Evolutionary conservation across 225 moss, liverwort and hornwort genomes (phyloP).

Genomic region (Thuidium tamariscinum): DNA sequence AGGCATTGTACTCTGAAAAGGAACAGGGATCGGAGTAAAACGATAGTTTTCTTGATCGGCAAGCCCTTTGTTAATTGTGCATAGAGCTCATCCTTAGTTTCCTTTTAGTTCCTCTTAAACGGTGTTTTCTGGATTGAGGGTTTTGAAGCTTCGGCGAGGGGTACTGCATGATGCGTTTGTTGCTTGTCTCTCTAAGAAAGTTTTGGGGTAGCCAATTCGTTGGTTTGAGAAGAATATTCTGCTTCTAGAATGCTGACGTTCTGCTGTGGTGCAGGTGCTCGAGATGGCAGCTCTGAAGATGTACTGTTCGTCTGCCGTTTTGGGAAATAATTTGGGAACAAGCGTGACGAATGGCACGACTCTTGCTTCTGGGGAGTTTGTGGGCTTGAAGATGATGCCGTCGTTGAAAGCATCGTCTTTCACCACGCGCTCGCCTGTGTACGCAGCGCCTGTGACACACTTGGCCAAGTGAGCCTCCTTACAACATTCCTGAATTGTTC

Average conservation of each 20-base stretch:
- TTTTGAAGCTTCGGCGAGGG: background rate
- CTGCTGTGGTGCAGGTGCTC: background rate
- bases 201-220: background rate
- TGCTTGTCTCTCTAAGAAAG: background rate
- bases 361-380: conserved; percentile 15
- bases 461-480: conserved; percentile 24
- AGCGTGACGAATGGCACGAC: background rate
- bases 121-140: background rate
- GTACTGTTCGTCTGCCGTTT: conserved; percentile 7
- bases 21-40: background rate
- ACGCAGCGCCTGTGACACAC: conserved; percentile 11
- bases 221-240: background rate
- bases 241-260: background rate
- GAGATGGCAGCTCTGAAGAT: conserved; percentile 26
- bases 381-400: conserved; percentile 35
- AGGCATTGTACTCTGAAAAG: background rate
- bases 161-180: background rate
- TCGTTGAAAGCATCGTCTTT: conserved; percentile 24
- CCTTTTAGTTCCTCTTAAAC: background rate
- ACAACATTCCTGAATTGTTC: background rate
- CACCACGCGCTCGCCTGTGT: conserved; percentile 1
- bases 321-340: conserved; percentile 11
- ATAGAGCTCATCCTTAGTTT: background rate
- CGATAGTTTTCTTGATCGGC: background rate
- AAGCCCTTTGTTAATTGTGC: background rate